Base-by-base conservation (phyloP, 768 basidiomycete genomes). In the Fomitopsis pulvina region DNA sequence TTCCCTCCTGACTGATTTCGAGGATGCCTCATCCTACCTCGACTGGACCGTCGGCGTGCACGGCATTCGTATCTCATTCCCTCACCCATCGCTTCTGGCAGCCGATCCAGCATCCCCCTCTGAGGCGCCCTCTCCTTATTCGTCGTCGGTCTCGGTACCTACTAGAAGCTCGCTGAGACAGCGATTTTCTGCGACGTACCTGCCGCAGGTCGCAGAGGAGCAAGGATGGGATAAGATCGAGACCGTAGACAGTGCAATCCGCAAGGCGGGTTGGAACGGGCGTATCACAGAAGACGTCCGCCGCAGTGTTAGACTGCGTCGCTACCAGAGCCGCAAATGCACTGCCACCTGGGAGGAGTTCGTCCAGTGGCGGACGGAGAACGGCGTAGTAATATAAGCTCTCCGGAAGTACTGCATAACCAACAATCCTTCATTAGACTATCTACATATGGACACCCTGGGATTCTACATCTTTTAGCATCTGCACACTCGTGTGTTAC, bases 191-290 rank as follows among this genome's bases (percentile, higher is more conserved):
- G 93, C 94, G 7, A 93, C 91, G 0, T 99, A 94, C 68, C 77
- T 99, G 10, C 96, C 96, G 4, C 85, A 97, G 48, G 87, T 99
- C 52, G 86, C 90, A 38, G 79, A 85, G 0, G 90, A 92, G 30
- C 95, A 98, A 66, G 93, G 91, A 6, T 99, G 96, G 96, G 80
- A 83, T 53, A 87, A 87, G 76, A 71, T 85, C 51, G 88, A 96
- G 66, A 85, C 95, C 6, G 70, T 99, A 32, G 85, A 94, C 58
- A 92, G 85, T 58, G 92, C 93, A 25, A 92, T 98, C 55, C 79
- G 81, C 54, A 99, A 99, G 68, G 90, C 94, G 3, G 96, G 93
- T 2, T 98, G 87, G 86, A 78, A 66, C 50, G 91, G 89, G 1
- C 66, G 67, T 44, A 87, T 94, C 59, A 87, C 83, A 0, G 92